These are phyloP conservation scores for Gillenia trifoliata DNA, from an alignment of 306 rosid species.

Conservation along the genomic window DNA sequence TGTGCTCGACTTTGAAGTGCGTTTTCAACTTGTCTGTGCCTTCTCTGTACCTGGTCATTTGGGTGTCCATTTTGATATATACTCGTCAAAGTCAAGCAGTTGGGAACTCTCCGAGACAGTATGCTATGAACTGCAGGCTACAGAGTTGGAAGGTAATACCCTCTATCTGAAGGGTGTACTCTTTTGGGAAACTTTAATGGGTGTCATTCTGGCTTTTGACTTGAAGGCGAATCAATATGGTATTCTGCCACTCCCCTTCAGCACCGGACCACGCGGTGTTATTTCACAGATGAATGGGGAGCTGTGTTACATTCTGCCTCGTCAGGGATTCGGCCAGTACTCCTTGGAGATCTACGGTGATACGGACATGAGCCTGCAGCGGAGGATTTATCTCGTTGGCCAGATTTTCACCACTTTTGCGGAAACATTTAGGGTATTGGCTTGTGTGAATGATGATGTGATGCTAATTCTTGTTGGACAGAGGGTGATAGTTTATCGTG, in stretches of 20 bases:
- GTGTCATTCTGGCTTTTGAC: conserved; percentile 24
- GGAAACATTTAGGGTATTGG: conserved; percentile 13
- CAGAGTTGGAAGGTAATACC: conserved; percentile 18
- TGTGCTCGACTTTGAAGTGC: conserved; percentile 7
- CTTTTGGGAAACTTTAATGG: conserved; percentile 34
- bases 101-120: conserved; percentile 22
- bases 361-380: conserved; percentile 25
- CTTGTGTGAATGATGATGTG: conserved; percentile 26
- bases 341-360: conserved; percentile 25
- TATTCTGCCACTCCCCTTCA: conserved; percentile 18
- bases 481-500: conserved; percentile 15
- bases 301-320: conserved; percentile 31
- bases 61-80: conserved; percentile 26
- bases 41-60: not conserved
- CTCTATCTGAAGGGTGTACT: conserved; percentile 18
- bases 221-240: conserved; percentile 21
- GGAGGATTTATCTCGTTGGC: not conserved
- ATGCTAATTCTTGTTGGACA: conserved; percentile 15
- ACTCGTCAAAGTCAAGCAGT: conserved; percentile 31
- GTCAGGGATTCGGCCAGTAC: not conserved
- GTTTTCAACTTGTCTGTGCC: conserved; percentile 36
- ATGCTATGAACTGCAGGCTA: conserved; percentile 17
- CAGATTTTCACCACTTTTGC: not conserved
- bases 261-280: conserved; percentile 18
- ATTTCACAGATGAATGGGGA: conserved; percentile 25